Conservation (phyloP, 1,284 basidiomycete species). For the Hemileia vastatrix region DNA sequence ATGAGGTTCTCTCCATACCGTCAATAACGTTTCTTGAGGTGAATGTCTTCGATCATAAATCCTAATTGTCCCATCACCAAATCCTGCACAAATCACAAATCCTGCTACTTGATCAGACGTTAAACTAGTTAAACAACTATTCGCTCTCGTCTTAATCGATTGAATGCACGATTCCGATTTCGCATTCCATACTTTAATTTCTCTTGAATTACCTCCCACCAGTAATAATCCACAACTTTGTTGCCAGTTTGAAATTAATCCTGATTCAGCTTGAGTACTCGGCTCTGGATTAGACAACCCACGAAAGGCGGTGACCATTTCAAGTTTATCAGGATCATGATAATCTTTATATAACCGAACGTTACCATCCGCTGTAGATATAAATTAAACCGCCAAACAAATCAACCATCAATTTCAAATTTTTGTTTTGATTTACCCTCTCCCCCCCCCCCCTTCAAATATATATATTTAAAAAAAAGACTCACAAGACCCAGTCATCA, state of each 20-base stretch:
- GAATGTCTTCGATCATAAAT: constrained; percentile 83
- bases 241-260: constrained; percentile 81
- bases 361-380: constrained; percentile 11
- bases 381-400: neutral
- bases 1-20: constrained; percentile 65
- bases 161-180: constrained; percentile 73
- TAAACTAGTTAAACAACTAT: constrained; percentile 79
- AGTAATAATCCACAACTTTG: constrained; percentile 75
- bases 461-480: too few species aligned
- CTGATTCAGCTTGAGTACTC: constrained; percentile 11
- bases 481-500: constrained; percentile 17
- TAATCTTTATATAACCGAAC: constrained; percentile 18
- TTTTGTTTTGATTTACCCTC: neutral
- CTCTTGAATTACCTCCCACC: constrained; percentile 80
- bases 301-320: constrained; percentile 18
- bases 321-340: neutral
- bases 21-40: constrained; percentile 72
- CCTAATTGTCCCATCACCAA: constrained; percentile 82
- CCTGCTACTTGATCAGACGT: constrained; percentile 67
- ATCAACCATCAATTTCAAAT: neutral
- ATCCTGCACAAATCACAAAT: constrained; percentile 77
- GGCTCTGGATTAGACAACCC: constrained; percentile 18
- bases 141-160: constrained; percentile 80
- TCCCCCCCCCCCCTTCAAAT: too few species aligned
- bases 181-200: constrained; percentile 90